Conservation (phyloP, 202 grass and related monocot genomes). For the Elaeis oleifera region DNA sequence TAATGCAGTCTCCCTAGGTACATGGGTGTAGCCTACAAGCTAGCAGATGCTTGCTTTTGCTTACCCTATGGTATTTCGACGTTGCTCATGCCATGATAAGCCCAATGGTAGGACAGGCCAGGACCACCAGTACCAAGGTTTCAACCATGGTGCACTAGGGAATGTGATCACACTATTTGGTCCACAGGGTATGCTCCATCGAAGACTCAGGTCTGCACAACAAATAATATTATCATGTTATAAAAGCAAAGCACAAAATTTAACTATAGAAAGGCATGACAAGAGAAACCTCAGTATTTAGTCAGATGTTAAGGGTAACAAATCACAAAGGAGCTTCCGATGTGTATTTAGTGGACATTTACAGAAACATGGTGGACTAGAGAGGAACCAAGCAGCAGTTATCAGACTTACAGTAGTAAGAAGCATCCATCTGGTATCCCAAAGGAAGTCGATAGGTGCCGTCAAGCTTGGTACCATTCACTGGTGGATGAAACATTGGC, state of each 20-base stretch:
- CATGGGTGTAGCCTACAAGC: no score
- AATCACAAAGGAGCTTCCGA: no score
- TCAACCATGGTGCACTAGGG: constrained; percentile 88
- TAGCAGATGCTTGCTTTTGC: constrained; percentile 15
- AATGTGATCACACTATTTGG: constrained; percentile 97
- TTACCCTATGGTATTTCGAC: constrained; percentile 75
- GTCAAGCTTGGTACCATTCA: constrained; percentile 66
- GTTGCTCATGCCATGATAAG: constrained; percentile 82
- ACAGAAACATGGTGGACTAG: constrained; percentile 1
- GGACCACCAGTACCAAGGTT: constrained; percentile 99
- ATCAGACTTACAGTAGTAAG: constrained; percentile 76
- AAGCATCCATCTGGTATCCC: constrained; percentile 96
- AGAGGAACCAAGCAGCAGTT: background rate
- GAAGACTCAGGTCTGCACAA: constrained; percentile 66
- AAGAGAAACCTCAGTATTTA: no score
- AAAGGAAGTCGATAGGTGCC: constrained; percentile 90
- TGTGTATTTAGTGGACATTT: no score
- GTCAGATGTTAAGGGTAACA: no score
- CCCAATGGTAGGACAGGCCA: constrained; percentile 87
- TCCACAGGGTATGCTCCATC: constrained; percentile 84
- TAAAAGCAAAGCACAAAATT: no score
- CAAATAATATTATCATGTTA: constrained; percentile 11
- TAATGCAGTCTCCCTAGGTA: no score
- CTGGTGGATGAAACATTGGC: constrained; percentile 75
- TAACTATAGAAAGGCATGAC: no score